These are phyloP conservation scores for Sporothrix sp. DNA, from an alignment of 2,329 filamentous ascomycete species.

Conservation along the genomic window DNA sequence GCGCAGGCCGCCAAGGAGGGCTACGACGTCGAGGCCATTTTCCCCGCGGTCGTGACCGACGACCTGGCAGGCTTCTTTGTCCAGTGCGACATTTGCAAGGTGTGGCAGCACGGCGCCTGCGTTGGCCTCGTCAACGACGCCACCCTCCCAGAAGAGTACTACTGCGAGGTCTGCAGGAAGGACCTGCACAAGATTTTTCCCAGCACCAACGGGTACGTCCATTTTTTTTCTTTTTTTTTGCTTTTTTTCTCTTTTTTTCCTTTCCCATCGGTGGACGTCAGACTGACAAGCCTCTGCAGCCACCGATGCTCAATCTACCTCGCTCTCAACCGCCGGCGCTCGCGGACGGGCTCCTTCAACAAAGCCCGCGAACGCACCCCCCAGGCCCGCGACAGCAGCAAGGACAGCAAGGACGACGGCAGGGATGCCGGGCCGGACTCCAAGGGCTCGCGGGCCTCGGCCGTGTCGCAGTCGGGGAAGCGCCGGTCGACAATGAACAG, in stretches of 20 bases:
- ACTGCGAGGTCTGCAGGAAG: constrained; percentile 88
- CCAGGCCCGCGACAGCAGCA: constrained; percentile 43
- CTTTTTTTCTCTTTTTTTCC: background rate
- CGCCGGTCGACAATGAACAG: constrained; percentile 96
- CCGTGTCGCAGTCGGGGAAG: constrained; percentile 55
- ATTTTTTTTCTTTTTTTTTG: background rate
- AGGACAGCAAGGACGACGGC: constrained; percentile 39
- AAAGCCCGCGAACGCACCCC: constrained; percentile 51
- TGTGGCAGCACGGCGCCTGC: constrained; percentile 97
- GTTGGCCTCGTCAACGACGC: constrained; percentile 94
- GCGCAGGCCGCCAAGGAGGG: constrained; percentile 46
- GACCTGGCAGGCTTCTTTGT: constrained; percentile 93
- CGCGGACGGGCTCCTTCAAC: constrained; percentile 53
- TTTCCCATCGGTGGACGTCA: too few species aligned
- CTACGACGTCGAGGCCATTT: constrained; percentile 46
- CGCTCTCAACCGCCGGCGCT: constrained; percentile 47
- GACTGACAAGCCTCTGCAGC: constrained; percentile 31
- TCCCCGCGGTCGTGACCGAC: constrained; percentile 58
- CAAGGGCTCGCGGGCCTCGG: constrained; percentile 37
- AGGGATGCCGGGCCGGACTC: constrained; percentile 6
- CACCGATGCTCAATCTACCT: constrained; percentile 59
- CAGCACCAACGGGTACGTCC: constrained; percentile 74
- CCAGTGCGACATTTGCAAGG: constrained; percentile 94
- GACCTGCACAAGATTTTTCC: constrained; percentile 79
- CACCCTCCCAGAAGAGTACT: constrained; percentile 91